A percentile compares a stretch with the other conserved stretches of the same genome.
Evolutionary conservation across 2,329 filamentous ascomycete genomes (phyloP).

Genomic region (Penicillium digitatum): DNA sequence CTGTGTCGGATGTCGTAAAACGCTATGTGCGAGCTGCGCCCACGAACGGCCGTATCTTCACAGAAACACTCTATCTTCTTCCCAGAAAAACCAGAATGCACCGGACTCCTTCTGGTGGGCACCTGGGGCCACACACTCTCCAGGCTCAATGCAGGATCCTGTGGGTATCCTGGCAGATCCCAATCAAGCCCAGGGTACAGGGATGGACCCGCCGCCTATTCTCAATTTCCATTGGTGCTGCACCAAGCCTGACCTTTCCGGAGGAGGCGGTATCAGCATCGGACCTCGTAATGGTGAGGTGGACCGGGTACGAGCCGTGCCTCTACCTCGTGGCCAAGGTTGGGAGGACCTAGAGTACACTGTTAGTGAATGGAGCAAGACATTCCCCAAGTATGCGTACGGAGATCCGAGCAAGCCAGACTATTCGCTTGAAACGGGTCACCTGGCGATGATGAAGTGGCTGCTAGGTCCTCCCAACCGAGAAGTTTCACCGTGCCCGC

Average conservation of each 20-base stretch:
- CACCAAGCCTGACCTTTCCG: slow-evolving; percentile 57
- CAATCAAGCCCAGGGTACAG: slow-evolving; percentile 24
- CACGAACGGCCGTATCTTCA: slow-evolving; percentile 52
- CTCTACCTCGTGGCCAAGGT: slow-evolving; percentile 52
- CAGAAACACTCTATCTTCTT: slow-evolving; percentile 9
- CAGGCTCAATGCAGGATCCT: slow-evolving; percentile 57
- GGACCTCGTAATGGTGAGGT: slow-evolving; percentile 52
- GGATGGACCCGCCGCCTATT: slow-evolving; percentile 39
- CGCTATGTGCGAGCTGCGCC: slow-evolving; percentile 57
- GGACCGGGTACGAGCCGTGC: slow-evolving; percentile 55
- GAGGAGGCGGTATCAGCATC: slow-evolving; percentile 57
- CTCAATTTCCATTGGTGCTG: slow-evolving; percentile 60
- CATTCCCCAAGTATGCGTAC: slow-evolving; percentile 40
- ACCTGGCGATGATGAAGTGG: slow-evolving; percentile 45
- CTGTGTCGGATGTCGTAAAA: slow-evolving; percentile 58
- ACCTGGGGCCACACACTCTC: slow-evolving; percentile 52
- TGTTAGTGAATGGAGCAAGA: slow-evolving; percentile 41
- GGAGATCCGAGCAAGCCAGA: slow-evolving; percentile 39
- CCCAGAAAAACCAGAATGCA: slow-evolving; percentile 7
- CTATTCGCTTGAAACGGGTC: slow-evolving; percentile 39
- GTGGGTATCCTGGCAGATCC: slow-evolving; percentile 17
- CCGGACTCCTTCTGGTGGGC: slow-evolving; percentile 57
- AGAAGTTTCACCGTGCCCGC: slow-evolving; percentile 49
- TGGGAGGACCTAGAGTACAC: slow-evolving; percentile 55
- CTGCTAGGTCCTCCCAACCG: slow-evolving; percentile 48